Evolutionary conservation across 148 eudicot genomes (phyloP).

Genomic region (Fallopia convolvulus): DNA sequence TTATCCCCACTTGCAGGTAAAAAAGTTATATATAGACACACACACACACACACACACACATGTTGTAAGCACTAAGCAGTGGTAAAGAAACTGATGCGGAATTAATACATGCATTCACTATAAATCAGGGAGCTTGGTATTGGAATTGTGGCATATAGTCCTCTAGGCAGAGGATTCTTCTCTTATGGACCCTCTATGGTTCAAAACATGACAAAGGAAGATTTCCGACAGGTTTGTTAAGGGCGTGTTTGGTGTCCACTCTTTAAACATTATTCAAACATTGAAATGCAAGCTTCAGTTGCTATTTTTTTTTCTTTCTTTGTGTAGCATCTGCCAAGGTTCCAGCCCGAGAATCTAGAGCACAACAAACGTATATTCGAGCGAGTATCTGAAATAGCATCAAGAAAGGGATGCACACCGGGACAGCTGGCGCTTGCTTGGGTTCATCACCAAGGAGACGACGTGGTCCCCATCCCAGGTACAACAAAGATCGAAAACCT

Average conservation of each 20-base stretch:
- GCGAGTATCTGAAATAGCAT: constrained; percentile 27
- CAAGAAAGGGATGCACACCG: constrained; percentile 32
- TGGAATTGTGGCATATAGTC: constrained; percentile 18
- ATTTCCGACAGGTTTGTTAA: constrained; percentile 13
- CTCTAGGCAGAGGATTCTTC: constrained; percentile 15
- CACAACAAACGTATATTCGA: constrained; percentile 35
- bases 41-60: too few species aligned
- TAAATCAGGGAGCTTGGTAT: constrained; percentile 17
- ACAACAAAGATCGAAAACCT: constrained; percentile 40
- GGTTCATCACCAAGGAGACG: constrained; percentile 38
- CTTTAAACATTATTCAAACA: too few species aligned
- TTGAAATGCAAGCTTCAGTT: too few species aligned
- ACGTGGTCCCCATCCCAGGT: constrained; percentile 38
- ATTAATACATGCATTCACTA: too few species aligned
- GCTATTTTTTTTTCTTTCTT: too few species aligned
- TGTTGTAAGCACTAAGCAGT: too few species aligned
- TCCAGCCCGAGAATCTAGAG: constrained; percentile 30
- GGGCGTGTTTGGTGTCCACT: background rate
- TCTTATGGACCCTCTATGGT: constrained; percentile 10
- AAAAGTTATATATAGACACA: too few species aligned
- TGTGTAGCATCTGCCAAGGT: constrained; percentile 21
- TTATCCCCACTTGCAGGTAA: constrained; percentile 16
- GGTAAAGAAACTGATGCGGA: too few species aligned
- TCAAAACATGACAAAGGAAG: constrained; percentile 8
- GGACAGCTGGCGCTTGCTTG: constrained; percentile 42